Percentiles rank a stretch among this genome's conserved stretches.
phyloP scores from a whole-genome alignment of 805 yeast genomes.

The Hanseniaspora singularis region DNA sequence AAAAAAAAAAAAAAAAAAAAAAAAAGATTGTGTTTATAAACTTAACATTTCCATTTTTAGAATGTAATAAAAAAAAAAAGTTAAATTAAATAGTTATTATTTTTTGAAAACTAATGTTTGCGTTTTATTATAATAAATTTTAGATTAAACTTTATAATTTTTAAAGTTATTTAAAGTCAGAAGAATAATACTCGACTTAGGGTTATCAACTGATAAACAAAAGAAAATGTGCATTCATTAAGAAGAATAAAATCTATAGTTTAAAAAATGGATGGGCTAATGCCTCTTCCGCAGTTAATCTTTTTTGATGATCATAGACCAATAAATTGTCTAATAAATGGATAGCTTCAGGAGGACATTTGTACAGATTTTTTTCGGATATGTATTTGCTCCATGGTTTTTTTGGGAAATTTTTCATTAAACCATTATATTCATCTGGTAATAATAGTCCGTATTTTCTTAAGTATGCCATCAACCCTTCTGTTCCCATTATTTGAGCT shows the following conservation, averaged over 20 bases:
- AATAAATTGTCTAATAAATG: slow-evolving; percentile 64
- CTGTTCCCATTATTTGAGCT: slow-evolving; percentile 77
- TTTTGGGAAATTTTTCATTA: slow-evolving; percentile 51
- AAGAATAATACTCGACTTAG: too few relatives aligned
- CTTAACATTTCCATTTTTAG: neutral
- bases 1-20: slow-evolving; percentile 10
- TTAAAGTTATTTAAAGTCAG: too few relatives aligned
- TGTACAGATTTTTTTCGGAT: slow-evolving; percentile 40
- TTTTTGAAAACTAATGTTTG: too few relatives aligned
- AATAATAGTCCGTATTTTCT: slow-evolving; percentile 56
- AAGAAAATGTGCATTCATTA: slow-evolving; percentile 1
- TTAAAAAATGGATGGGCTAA: slow-evolving; percentile 64
- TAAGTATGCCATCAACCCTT: slow-evolving; percentile 54
- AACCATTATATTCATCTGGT: slow-evolving; percentile 67
- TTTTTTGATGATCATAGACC: slow-evolving; percentile 74
- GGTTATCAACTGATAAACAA: too few relatives aligned
- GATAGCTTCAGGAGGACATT: slow-evolving; percentile 44
- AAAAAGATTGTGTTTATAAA: neutral
- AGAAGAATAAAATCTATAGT: slow-evolving; percentile 17
- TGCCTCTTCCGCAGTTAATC: slow-evolving; percentile 82
- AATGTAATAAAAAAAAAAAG: slow-evolving; percentile 9
- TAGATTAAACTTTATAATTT: too few relatives aligned
- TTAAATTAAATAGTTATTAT: too few relatives aligned
- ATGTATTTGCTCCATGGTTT: slow-evolving; percentile 57
- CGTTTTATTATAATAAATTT: slow-evolving; percentile 15